A percentile compares a stretch with the other conserved stretches of the same genome.
phyloP scores from a whole-genome alignment of 2,329 filamentous ascomycete genomes.

The Capronia americana region DNA sequence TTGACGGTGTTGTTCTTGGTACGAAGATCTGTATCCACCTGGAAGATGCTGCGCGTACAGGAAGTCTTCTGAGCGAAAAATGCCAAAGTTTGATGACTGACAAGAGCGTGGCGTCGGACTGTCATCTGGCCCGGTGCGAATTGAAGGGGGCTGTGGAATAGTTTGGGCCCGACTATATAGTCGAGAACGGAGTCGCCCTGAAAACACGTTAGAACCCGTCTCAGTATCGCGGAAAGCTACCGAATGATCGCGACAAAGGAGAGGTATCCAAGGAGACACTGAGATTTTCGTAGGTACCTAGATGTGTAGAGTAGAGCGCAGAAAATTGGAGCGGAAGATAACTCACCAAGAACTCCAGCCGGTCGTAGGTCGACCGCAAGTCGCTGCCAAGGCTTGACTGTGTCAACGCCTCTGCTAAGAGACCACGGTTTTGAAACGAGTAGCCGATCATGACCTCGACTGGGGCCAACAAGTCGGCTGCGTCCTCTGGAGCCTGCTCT shows the following conservation, averaged over 20 bases:
- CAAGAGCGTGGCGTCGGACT: conserved; percentile 73
- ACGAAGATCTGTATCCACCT: conserved; percentile 33
- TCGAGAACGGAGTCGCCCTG: conserved; percentile 82
- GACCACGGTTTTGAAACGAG: conserved; percentile 68
- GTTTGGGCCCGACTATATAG: conserved; percentile 69
- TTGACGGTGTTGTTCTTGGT: conserved; percentile 40
- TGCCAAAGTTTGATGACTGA: conserved; percentile 80
- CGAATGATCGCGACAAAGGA: background rate
- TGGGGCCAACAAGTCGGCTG: conserved; percentile 8
- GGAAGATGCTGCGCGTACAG: conserved; percentile 15
- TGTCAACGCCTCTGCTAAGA: conserved; percentile 81
- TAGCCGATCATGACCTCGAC: conserved; percentile 74
- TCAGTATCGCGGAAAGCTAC: background rate
- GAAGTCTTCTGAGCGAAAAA: conserved; percentile 59
- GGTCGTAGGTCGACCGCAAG: conserved; percentile 60
- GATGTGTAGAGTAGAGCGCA: background rate
- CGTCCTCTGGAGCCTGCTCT: background rate
- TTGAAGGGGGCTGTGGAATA: conserved; percentile 51
- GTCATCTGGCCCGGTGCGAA: conserved; percentile 71
- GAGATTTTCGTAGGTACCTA: background rate
- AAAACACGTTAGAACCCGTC: background rate
- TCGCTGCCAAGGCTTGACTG: conserved; percentile 54
- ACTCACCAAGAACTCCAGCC: conserved; percentile 74
- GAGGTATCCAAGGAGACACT: background rate
- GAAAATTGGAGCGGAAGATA: background rate